Base-by-base conservation (phyloP, 2,329 filamentous ascomycete species). In the Byssochlamys sp. region DNA sequence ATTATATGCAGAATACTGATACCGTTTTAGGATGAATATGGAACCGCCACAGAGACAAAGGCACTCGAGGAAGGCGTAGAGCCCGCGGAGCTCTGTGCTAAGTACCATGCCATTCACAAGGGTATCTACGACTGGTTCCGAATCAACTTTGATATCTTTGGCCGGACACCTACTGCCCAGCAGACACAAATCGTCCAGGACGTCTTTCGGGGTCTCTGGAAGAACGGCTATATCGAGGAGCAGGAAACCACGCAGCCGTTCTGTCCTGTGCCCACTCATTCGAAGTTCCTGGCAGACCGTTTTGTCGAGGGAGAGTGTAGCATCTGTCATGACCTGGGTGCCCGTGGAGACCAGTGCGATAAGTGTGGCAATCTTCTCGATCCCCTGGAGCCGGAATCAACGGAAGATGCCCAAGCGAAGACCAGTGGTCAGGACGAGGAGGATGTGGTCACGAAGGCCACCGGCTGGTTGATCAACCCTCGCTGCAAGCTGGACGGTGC, bases 81-180 rank as follows among this genome's bases (percentile, higher is more conserved):
- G 11, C 91, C 92, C 25, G 81, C 88, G 67, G 83, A 91, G 69
- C 84, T 97, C 11, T 96, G 92, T 78, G 84, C 89, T 75, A 95
- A 96, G 78, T 96, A 95, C 79, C 89, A 95, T 77, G 85, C 84
- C 67, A 85, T 95, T 59, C 92, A 96, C 76, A 85, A 90, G 67
- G 89, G 88, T 53, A 88, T 96, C 63, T 97, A 97, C 75, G 84
- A 95, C 73, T 96, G 92, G 90, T 99, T 99, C 77, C 85, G 91
- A 69, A 92, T 97, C 69, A 86, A 83, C 58, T 97, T 97, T 71
- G 92, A 97, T 76, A 87, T 91, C 74, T 99, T 97, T 71, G 94
- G 91, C 61, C 87, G 91, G 59, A 97, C 94, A 4, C 90, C 91
- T 2, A 97, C 92, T 19, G 76, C 83, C 56, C 84, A 94, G 67